Percentiles rank a stretch among this genome's conserved stretches.
These are phyloP conservation scores for Fusarium ramigenum DNA, from an alignment of 2,329 filamentous ascomycete genomes.

Conservation along the genomic window DNA sequence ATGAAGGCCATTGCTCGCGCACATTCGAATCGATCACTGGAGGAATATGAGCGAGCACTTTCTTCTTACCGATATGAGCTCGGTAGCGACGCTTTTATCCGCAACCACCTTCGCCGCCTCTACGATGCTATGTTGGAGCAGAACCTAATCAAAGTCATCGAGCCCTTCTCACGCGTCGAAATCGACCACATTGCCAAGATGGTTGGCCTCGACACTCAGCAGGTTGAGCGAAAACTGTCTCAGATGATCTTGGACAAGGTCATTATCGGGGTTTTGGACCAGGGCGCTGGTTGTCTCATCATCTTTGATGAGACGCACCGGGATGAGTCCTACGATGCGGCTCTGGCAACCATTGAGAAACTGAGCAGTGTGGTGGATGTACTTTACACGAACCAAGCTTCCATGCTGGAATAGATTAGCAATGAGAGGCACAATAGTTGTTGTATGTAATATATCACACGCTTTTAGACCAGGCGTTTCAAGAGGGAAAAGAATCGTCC, in stretches of 20 bases:
- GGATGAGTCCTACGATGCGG: conserved; percentile 93
- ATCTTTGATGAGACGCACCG: conserved; percentile 95
- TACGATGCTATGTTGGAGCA: conserved; percentile 99
- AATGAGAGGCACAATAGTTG: conserved; percentile 23
- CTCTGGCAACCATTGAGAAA: conserved; percentile 95
- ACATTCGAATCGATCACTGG: conserved; percentile 92
- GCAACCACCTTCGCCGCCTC: conserved; percentile 91
- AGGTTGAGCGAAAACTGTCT: conserved; percentile 97
- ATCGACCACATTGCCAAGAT: conserved; percentile 97
- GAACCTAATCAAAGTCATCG: conserved; percentile 99
- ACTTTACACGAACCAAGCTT: conserved; percentile 97
- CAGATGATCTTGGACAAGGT: conserved; percentile 99
- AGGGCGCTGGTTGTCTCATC: conserved; percentile 96
- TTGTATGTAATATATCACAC: conserved; percentile 46
- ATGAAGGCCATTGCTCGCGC: conserved; percentile 99
- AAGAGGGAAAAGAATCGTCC: conserved; percentile 42
- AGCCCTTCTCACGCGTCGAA: conserved; percentile 97
- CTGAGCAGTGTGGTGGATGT: conserved; percentile 97
- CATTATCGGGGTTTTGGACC: conserved; percentile 95
- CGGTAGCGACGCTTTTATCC: conserved; percentile 93
- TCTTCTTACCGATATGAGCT: conserved; percentile 93
- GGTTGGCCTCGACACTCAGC: conserved; percentile 93
- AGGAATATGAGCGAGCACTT: conserved; percentile 95
- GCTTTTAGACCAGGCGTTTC: conserved; percentile 45
- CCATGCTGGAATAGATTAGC: conserved; percentile 79